phyloP scores from a whole-genome alignment of 768 basidiomycete species.

The Tricholoma matsutake region DNA sequence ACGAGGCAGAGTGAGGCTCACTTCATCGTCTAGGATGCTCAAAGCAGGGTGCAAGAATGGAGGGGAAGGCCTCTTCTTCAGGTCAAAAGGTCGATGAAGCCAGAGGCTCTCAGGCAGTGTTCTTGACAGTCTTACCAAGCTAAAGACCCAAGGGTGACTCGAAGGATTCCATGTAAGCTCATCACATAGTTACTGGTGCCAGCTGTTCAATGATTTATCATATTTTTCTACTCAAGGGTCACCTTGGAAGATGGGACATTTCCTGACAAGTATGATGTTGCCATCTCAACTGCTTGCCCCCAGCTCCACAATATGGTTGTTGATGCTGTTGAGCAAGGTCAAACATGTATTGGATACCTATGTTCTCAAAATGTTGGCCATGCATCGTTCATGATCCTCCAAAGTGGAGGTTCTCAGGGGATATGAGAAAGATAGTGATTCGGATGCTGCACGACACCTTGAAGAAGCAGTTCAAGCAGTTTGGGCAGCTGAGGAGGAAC shows the following conservation, averaged over 20 bases:
- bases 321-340: constrained; percentile 86
- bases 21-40: constrained; percentile 31
- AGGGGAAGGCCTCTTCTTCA: constrained; percentile 50
- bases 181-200: not conserved
- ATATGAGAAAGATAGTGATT: no score
- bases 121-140: constrained; percentile 73
- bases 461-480: constrained; percentile 51
- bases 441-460: constrained; percentile 63
- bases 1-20: constrained; percentile 1
- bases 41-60: constrained; percentile 36
- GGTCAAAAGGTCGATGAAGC: constrained; percentile 86
- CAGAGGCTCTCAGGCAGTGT: constrained; percentile 82
- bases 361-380: constrained; percentile 88
- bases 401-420: no score
- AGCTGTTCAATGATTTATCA: not conserved
- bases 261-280: constrained; percentile 93
- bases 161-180: constrained; percentile 83
- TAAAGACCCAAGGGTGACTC: constrained; percentile 77
- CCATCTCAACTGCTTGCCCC: constrained; percentile 90
- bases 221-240: constrained; percentile 54
- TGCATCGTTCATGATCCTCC: constrained; percentile 91
- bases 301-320: constrained; percentile 90
- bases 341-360: constrained; percentile 88
- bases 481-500: constrained; percentile 56
- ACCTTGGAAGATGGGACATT: constrained; percentile 90